Evolutionary conservation across 2,329 filamentous ascomycete genomes (phyloP).

Genomic region (Pseudogymnoascus sp.): DNA sequence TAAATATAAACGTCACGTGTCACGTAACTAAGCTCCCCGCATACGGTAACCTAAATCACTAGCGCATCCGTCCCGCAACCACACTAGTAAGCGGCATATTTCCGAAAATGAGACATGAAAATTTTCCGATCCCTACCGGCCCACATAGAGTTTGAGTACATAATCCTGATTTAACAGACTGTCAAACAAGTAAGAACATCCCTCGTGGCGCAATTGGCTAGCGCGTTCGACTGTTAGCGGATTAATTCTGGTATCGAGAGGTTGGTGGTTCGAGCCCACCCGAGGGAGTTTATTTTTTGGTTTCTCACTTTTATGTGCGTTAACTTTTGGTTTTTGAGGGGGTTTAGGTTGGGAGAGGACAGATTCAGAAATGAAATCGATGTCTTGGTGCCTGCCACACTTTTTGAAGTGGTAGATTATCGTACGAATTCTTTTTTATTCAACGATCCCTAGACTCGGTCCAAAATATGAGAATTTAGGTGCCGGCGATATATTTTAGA

Average conservation of each 20-base stretch:
- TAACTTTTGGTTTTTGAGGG: background rate
- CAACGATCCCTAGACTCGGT: too few species aligned
- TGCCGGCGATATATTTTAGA: too few species aligned
- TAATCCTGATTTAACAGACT: background rate
- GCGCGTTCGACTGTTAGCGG: conserved; percentile 3
- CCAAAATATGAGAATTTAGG: too few species aligned
- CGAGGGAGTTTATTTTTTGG: conserved; percentile 4
- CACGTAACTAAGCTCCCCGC: too few species aligned
- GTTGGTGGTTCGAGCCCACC: conserved; percentile 9
- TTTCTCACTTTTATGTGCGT: background rate
- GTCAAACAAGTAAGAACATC: background rate
- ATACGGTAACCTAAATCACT: background rate
- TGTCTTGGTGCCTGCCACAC: background rate
- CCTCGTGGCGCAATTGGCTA: conserved; percentile 9
- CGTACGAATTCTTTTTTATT: too few species aligned
- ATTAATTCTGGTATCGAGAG: conserved; percentile 4
- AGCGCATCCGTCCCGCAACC: background rate
- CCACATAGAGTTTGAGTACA: background rate
- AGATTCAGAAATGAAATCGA: background rate
- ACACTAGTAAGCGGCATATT: background rate
- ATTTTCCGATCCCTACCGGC: background rate
- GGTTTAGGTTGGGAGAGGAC: background rate
- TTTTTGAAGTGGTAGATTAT: background rate
- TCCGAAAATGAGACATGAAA: background rate
- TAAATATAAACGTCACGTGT: too few species aligned